Base-by-base conservation (phyloP, 106 monocot genomes). In the Gastrodia elata region DNA sequence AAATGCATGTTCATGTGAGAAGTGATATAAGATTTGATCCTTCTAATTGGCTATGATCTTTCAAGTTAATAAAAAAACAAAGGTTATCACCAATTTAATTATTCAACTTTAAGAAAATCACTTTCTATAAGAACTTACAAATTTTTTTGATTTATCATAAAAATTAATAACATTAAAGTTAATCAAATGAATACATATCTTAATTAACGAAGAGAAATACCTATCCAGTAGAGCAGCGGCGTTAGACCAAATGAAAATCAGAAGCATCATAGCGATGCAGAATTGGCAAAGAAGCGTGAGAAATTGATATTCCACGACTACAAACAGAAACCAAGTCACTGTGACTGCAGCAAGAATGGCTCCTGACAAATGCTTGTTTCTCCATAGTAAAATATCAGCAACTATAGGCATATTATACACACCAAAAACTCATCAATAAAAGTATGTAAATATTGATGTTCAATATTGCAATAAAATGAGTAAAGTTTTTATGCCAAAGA, bases 211-310 rank as follows among this genome's bases (percentile, higher is more conserved):
- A 33, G 43, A 44, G 20, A 18, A 30, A 64, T 69, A 87, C 93
- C 82, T 20, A 49, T 90, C 78, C 5, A 94, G 34, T 16, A 94
- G 76, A 40, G 82, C 77, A 7, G 87, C 76, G 10, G 59, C 79
- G 57, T 90, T 94, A 70, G 82, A 71, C 87, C 83, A 90, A 35
- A 88, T 77, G 86, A 94, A 94, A 39, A 86, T 37, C 27, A 88
- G 18, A 14, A 87, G 78, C 83, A 90, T 82, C 26, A 77, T 75
- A 1, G 75, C 39, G 25, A 90, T 94, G 30, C 75, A 39, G 42
- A 76, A 10, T 72, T 94, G 85, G 76, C 90, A 83, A 9, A 87
- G 69, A 14, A 94, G 82, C 14, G 90, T 78, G 46, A 94, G 79
- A 38, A 94, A 78, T 74, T 83, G 80, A 79, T 90, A 94, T 58